These are phyloP conservation scores for Aspergillaceae sp. DNA, from an alignment of 2,329 filamentous ascomycete species.

Conservation along the genomic window DNA sequence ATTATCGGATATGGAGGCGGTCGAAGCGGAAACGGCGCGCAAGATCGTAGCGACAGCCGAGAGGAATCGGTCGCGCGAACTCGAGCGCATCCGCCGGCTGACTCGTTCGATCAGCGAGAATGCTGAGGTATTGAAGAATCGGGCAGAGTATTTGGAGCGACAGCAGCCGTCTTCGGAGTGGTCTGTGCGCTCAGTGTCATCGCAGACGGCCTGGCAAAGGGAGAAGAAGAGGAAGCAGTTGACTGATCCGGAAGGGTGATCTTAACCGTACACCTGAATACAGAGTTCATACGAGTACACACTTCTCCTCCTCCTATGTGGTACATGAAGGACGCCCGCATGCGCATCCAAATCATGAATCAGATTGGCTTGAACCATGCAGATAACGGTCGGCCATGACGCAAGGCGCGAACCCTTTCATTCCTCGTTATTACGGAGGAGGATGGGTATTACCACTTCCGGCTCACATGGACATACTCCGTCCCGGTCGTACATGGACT, in stretches of 20 bases:
- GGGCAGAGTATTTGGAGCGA: slow-evolving; percentile 7
- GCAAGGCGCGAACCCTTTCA: too few relatives aligned
- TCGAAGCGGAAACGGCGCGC: slow-evolving; percentile 15
- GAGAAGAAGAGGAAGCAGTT: too few relatives aligned
- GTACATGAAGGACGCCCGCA: too few relatives aligned
- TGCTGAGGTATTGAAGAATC: slow-evolving; percentile 7
- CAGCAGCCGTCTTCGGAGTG: background rate
- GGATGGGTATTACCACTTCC: too few relatives aligned
- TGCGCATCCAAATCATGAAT: too few relatives aligned
- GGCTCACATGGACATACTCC: background rate
- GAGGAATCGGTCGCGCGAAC: slow-evolving; percentile 13
- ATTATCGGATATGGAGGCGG: slow-evolving; percentile 11
- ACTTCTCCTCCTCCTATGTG: too few relatives aligned
- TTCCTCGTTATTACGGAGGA: too few relatives aligned
- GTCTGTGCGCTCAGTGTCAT: background rate
- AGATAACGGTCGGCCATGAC: too few relatives aligned
- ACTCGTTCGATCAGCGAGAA: slow-evolving; percentile 10
- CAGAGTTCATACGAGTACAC: too few relatives aligned
- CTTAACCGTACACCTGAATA: too few relatives aligned
- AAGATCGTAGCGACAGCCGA: slow-evolving; percentile 11
- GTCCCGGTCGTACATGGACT: background rate
- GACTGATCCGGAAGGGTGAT: too few relatives aligned
- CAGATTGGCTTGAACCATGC: too few relatives aligned
- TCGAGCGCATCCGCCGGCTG: slow-evolving; percentile 10
- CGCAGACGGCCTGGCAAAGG: background rate